Evolutionary conservation across 1,284 basidiomycete genomes (phyloP), one percentile per base, ranked within the genome.

Genomic region (Xanthoconium separans): DNA sequence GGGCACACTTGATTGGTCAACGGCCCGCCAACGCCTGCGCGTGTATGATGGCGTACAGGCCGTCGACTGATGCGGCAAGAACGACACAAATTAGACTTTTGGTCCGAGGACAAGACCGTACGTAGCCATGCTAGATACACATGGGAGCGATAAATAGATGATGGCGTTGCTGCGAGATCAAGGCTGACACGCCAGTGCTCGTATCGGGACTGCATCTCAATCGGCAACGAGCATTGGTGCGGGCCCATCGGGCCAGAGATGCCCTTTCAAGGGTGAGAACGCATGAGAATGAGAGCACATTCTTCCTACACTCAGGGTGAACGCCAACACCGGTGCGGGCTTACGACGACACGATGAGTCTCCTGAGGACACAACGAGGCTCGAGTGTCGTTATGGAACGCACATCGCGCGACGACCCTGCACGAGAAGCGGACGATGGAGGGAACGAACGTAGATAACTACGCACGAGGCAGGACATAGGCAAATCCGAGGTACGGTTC

Each of bases 11-110:
- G 80, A 84, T 59, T 98, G 95, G 95, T 69, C 78, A 16, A 85
- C 84, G 60, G 96, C 94, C 4, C 87, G 84, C 70, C 68, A 76
- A 63, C 76, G 82, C 53, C 75, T 98, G 65, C 83, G 89, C 33
- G 82, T 79, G 20, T 98, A 98, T 74, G 91, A 91, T 65, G 95
- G 95, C 52, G 89, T 93, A 53, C 96, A 98, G 75, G 93, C 89
- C 24, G 77, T 93, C 50, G 84, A 85, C 0, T 58, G 39, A 57
- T 20, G 7, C 27, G 10, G 18, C 24, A 27, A 7, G 8, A 15
- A 16, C 20, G 12, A 34, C 7, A 9, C 15, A n/a, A 43, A 55
- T 47, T 58, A 58, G 44, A 8, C 36, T 47, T 40, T 54, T 24
- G 10, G 12, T 49, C 54, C 58, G 58, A 46, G 47, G 36, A 22